phyloP scores from a whole-genome alignment of 768 basidiomycete species.

The Kockovaella imperatae region DNA sequence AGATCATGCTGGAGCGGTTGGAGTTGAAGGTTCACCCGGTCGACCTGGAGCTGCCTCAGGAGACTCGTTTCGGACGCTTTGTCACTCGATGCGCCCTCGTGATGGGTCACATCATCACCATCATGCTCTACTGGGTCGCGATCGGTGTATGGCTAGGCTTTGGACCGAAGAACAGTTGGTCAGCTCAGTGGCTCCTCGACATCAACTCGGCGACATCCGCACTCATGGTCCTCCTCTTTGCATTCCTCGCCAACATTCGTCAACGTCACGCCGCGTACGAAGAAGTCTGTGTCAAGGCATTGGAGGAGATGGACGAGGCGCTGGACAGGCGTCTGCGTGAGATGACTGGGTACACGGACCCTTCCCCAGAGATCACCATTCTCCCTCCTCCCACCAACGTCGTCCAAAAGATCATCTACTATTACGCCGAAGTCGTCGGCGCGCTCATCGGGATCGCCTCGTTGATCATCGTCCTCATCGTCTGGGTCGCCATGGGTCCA shows the following conservation, averaged over 20 bases:
- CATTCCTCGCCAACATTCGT: background rate
- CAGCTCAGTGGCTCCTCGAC: background rate
- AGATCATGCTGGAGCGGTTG: background rate
- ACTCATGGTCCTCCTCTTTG: slow-evolving; percentile 1
- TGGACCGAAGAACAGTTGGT: background rate
- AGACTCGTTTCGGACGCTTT: background rate
- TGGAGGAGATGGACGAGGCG: background rate
- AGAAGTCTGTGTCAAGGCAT: background rate
- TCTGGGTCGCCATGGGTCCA: slow-evolving; percentile 3
- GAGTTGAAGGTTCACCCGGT: background rate
- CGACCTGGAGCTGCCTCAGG: background rate
- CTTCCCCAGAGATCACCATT: background rate
- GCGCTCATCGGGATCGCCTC: background rate
- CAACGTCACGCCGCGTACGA: background rate
- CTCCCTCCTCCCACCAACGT: background rate
- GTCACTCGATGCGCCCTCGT: background rate
- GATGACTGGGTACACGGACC: background rate
- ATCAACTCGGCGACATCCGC: slow-evolving; percentile 4
- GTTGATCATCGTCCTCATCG: background rate
- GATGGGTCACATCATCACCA: background rate
- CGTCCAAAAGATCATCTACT: background rate
- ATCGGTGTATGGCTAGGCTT: slow-evolving; percentile 2
- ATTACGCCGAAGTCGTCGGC: slow-evolving; percentile 1
- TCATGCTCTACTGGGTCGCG: background rate
- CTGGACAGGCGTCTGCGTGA: background rate